phyloP scores from a whole-genome alignment of 208 protist genomes.

The Sergeia podlipaevii region DNA sequence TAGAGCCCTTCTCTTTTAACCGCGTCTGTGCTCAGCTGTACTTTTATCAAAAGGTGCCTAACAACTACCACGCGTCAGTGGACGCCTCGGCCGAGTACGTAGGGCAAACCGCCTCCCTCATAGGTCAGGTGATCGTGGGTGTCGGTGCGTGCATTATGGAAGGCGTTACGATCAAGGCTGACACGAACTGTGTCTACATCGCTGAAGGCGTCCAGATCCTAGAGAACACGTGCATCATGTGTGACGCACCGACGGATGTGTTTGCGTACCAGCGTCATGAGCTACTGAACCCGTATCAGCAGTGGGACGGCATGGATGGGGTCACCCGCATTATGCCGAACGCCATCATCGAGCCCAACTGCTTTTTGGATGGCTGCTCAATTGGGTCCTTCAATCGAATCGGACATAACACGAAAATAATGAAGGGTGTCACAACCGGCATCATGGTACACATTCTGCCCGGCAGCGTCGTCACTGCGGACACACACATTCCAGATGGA shows the following conservation, averaged over 20 bases:
- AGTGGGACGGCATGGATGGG: slow-evolving; percentile 85
- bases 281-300: slow-evolving; percentile 85
- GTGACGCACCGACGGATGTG: slow-evolving; percentile 77
- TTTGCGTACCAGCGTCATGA: slow-evolving; percentile 83
- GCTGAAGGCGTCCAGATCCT: slow-evolving; percentile 82
- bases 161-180: slow-evolving; percentile 76
- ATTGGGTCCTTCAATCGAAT: slow-evolving; percentile 88
- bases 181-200: slow-evolving; percentile 87
- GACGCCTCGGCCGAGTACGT: slow-evolving; percentile 81
- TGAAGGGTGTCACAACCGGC: slow-evolving; percentile 89
- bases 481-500: slow-evolving; percentile 82
- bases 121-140: slow-evolving; percentile 78
- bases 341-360: slow-evolving; percentile 84
- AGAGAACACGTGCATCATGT: slow-evolving; percentile 87
- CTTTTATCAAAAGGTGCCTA: slow-evolving; percentile 83
- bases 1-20: slow-evolving; percentile 88
- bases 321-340: slow-evolving; percentile 78
- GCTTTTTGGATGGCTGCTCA: slow-evolving; percentile 85
- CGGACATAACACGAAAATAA: slow-evolving; percentile 83
- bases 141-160: slow-evolving; percentile 82
- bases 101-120: slow-evolving; percentile 71
- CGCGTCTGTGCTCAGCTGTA: slow-evolving; percentile 83
- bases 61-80: slow-evolving; percentile 84
- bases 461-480: slow-evolving; percentile 73
- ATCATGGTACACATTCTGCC: slow-evolving; percentile 89